These are phyloP conservation scores for Noccaea caerulescens DNA, from an alignment of 345 rosid genomes.

Conservation along the genomic window DNA sequence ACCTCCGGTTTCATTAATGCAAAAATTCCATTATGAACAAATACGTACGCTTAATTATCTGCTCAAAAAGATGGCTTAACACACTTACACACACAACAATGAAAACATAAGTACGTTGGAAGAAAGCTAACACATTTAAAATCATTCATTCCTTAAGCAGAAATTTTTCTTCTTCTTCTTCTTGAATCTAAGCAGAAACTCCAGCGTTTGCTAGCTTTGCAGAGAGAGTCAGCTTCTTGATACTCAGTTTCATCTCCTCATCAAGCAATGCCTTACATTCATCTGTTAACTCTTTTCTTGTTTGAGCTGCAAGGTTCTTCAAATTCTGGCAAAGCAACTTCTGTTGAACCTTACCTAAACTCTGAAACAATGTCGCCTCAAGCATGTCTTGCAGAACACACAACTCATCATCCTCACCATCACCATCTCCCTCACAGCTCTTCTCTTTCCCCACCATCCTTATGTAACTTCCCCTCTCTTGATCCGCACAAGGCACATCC, in stretches of 20 bases:
- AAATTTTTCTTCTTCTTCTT: neutral
- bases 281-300: neutral
- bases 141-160: neutral
- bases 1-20: too few relatives aligned
- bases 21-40: too few relatives aligned
- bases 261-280: slow-evolving; percentile 5
- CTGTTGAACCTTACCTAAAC: neutral
- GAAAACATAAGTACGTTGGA: neutral
- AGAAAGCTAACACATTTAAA: neutral
- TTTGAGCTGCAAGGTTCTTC: neutral
- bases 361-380: neutral
- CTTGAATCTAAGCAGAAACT: neutral
- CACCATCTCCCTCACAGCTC: neutral
- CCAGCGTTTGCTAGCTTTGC: neutral
- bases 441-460: neutral
- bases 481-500: neutral
- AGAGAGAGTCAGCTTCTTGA: neutral
- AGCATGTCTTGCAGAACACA: neutral
- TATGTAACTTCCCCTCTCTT: neutral
- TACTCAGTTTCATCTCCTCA: neutral
- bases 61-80: neutral
- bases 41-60: too few relatives aligned
- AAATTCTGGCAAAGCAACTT: neutral
- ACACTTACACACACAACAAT: neutral
- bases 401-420: neutral